phyloP scores from a whole-genome alignment of 2,329 filamentous ascomycete genomes.

The Leptographium galeiforme region DNA sequence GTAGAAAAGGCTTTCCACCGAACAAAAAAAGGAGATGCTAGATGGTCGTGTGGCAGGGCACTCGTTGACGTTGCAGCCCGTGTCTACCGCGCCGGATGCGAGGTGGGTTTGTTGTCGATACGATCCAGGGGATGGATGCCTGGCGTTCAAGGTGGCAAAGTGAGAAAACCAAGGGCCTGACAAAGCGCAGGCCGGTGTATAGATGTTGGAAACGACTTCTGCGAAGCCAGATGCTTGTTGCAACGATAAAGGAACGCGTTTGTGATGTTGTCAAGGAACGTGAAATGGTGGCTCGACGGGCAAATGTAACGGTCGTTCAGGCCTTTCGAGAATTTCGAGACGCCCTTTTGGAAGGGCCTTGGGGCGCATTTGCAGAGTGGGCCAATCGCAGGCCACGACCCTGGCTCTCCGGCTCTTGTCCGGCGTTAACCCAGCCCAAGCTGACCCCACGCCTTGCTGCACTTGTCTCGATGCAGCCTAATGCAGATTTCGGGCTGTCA shows the following conservation, averaged over 20 bases:
- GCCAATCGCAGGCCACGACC: not conserved
- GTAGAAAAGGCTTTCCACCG: not conserved
- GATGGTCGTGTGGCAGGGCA: not conserved
- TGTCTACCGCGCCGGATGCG: not conserved
- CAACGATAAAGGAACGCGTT: conserved; percentile 1
- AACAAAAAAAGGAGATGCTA: not conserved
- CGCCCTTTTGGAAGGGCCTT: not conserved
- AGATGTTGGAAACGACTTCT: not conserved
- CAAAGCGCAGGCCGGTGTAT: not conserved
- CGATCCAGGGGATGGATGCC: not conserved
- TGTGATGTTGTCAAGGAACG: not conserved
- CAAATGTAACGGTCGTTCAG: not conserved
- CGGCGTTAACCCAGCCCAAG: too few species aligned
- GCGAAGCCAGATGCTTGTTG: not conserved
- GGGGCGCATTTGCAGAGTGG: not conserved
- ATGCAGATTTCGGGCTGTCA: not conserved
- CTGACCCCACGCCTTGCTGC: too few species aligned
- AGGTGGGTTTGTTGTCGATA: not conserved
- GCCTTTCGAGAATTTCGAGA: conserved; percentile 1
- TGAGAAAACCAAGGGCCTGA: not conserved
- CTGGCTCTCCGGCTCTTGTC: not conserved
- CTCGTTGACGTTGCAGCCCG: not conserved
- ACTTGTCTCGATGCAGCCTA: not conserved
- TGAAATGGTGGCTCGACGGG: not conserved
- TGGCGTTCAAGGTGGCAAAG: not conserved